phyloP scores from a whole-genome alignment of 1,284 basidiomycete genomes.

The Melampsora occidentalis region DNA sequence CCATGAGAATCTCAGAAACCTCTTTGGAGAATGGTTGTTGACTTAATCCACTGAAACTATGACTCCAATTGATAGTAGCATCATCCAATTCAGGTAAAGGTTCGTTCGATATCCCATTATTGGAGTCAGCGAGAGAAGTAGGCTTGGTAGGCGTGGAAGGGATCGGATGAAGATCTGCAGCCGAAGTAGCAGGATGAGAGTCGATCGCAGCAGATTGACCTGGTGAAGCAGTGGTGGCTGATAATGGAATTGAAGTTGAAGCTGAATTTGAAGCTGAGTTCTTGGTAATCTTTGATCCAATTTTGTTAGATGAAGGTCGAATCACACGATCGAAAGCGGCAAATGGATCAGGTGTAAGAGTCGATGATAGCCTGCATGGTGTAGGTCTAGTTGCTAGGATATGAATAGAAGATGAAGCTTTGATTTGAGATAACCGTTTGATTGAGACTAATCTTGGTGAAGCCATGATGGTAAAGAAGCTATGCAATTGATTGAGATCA shows the following conservation, averaged over 20 bases:
- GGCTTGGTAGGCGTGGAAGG: background rate
- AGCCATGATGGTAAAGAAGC: too few species aligned
- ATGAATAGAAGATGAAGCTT: too few species aligned
- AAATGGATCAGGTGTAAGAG: conserved; percentile 25
- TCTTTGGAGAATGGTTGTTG: conserved; percentile 74
- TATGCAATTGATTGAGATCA: too few species aligned
- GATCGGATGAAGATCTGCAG: conserved; percentile 35
- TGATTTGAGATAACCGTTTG: too few species aligned
- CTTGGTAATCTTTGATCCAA: background rate
- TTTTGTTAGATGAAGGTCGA: background rate
- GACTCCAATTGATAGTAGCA: conserved; percentile 67
- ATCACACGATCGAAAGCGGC: conserved; percentile 24
- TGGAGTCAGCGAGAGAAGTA: background rate
- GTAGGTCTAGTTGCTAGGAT: too few species aligned
- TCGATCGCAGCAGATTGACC: conserved; percentile 41
- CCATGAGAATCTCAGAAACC: conserved; percentile 68
- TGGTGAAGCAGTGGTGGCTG: conserved; percentile 21
- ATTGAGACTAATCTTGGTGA: too few species aligned
- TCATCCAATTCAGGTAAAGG: conserved; percentile 14
- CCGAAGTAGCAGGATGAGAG: conserved; percentile 37
- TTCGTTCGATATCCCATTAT: conserved; percentile 35
- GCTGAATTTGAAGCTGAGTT: conserved; percentile 8
- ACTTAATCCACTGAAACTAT: conserved; percentile 78
- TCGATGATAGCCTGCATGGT: background rate
- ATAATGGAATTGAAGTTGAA: conserved; percentile 28